These are phyloP conservation scores for Leucogyrophana mollusca DNA, from an alignment of 768 basidiomycete genomes.

Conservation along the genomic window DNA sequence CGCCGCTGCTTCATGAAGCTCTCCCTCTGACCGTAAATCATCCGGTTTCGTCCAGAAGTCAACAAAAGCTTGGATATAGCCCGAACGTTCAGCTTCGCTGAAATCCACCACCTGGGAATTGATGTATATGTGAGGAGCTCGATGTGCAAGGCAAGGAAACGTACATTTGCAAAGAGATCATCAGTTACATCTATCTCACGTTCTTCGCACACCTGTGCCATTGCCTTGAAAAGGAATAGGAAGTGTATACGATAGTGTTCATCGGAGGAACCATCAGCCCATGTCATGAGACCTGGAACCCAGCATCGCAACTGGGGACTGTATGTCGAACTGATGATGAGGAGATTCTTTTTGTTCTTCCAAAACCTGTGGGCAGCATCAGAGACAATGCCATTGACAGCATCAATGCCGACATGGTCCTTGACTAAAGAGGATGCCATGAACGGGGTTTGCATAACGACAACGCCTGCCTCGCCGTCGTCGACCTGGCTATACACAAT, in stretches of 20 bases:
- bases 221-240: constrained; percentile 24
- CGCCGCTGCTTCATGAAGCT: constrained; percentile 21
- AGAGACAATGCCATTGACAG: constrained; percentile 34
- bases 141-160: neutral
- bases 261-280: constrained; percentile 30
- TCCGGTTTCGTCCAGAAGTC: constrained; percentile 15
- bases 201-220: constrained; percentile 19
- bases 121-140: neutral
- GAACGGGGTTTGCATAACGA: constrained; percentile 25
- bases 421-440: constrained; percentile 31
- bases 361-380: constrained; percentile 38
- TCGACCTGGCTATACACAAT: constrained; percentile 16
- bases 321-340: constrained; percentile 32
- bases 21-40: constrained; percentile 1
- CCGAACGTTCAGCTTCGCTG: constrained; percentile 31
- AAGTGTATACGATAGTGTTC: constrained; percentile 34
- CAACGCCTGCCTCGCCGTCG: constrained; percentile 18
- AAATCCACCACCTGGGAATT: constrained; percentile 31
- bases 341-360: constrained; percentile 22
- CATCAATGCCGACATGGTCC: constrained; percentile 4
- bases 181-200: constrained; percentile 8
- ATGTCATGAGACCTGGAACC: constrained; percentile 34
- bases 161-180: constrained; percentile 12
- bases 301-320: constrained; percentile 26
- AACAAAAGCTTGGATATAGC: constrained; percentile 29